Conservation (phyloP, 495 filamentous ascomycete genomes). For the Daldinia bambusicola region DNA sequence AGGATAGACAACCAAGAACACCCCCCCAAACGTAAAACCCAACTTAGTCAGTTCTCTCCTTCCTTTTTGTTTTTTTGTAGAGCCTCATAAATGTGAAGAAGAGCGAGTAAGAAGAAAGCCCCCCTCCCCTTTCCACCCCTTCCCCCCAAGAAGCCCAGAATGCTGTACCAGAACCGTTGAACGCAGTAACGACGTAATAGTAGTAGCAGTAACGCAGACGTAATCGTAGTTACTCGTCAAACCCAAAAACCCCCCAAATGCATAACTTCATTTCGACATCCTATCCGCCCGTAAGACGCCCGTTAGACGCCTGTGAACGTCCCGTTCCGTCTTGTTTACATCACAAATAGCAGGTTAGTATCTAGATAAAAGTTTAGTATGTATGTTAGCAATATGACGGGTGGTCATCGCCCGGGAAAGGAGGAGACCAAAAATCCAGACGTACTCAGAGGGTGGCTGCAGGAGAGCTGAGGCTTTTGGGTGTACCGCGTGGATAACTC, state of each 20-base stretch:
- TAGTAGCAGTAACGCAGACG: not conserved
- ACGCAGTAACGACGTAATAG: not conserved
- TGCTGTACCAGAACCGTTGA: constrained; percentile 16
- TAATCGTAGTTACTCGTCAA: constrained; percentile 1
- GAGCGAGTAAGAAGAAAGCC: constrained; percentile 1
- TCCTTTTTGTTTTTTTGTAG: constrained; percentile 5
- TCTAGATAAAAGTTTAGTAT: constrained; percentile 45
- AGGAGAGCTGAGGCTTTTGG: constrained; percentile 96
- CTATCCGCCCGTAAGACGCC: too few relatives aligned
- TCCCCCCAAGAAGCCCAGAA: constrained; percentile 5
- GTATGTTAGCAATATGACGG: constrained; percentile 38
- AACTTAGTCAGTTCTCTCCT: constrained; percentile 1
- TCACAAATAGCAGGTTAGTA: constrained; percentile 63
- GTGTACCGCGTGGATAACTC: constrained; percentile 88
- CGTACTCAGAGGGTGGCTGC: constrained; percentile 94
- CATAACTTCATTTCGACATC: constrained; percentile 17
- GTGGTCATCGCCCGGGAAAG: constrained; percentile 27
- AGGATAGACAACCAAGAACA: constrained; percentile 13
- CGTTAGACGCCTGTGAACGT: constrained; percentile 9
- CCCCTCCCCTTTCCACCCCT: constrained; percentile 1
- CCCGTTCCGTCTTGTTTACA: constrained; percentile 51
- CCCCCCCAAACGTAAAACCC: constrained; percentile 5
- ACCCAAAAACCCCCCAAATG: constrained; percentile 11
- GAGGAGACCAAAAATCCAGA: constrained; percentile 44
- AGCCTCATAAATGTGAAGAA: constrained; percentile 11